These are phyloP conservation scores for Gossypium thurberi DNA, from an alignment of 345 rosid species.

Conservation along the genomic window DNA sequence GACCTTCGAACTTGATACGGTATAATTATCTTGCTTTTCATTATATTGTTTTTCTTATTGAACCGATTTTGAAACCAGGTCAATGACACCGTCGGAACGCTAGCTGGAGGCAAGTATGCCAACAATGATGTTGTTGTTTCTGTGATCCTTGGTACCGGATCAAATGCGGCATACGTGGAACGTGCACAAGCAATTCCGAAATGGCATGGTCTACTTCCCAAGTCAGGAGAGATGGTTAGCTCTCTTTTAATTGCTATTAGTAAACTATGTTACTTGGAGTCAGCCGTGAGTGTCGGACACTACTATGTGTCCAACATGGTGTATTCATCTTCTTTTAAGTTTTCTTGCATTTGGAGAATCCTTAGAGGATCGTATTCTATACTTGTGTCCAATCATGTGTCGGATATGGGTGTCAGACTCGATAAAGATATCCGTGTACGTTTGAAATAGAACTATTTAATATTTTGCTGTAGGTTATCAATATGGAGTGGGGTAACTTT, in stretches of 20 bases:
- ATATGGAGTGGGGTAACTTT: constrained; percentile 98
- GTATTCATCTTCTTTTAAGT: not conserved
- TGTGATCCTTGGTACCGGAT: not conserved
- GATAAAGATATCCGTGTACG: not conserved
- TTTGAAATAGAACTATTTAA: not conserved
- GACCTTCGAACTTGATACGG: too few species aligned
- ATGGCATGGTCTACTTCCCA: not conserved
- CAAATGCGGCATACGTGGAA: not conserved
- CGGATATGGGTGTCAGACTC: not conserved
- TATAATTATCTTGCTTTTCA: too few species aligned
- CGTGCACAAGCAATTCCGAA: not conserved
- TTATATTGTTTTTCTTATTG: not conserved
- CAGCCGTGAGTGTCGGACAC: not conserved
- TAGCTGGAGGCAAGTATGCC: not conserved
- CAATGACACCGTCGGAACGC: not conserved
- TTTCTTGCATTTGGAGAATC: not conserved
- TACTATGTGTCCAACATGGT: not conserved
- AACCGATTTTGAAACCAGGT: not conserved
- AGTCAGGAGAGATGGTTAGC: not conserved
- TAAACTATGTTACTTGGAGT: not conserved
- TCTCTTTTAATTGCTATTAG: not conserved
- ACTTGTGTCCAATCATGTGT: not conserved
- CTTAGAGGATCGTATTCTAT: not conserved
- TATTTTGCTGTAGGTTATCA: constrained; percentile 56
- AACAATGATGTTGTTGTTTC: not conserved